Conservation (phyloP, 2,329 filamentous ascomycete genomes). For the Trichothecium sympodiale region DNA sequence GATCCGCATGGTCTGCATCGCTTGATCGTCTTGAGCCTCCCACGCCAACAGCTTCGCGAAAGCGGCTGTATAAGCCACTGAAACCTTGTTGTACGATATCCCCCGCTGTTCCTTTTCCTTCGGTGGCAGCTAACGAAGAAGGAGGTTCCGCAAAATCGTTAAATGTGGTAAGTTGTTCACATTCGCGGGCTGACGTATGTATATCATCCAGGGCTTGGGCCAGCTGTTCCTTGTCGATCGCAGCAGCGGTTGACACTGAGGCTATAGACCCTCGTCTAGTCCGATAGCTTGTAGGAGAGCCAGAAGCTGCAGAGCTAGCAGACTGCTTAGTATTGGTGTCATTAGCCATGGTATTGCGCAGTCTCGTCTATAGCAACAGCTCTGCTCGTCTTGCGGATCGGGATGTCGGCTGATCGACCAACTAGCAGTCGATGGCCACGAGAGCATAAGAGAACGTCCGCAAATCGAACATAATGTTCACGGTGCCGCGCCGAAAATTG, state of each 20-base stretch:
- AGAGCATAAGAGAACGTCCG: too few species aligned
- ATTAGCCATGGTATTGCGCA: constrained; percentile 14
- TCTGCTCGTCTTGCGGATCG: too few species aligned
- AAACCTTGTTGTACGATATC: constrained; percentile 77
- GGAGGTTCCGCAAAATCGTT: constrained; percentile 78
- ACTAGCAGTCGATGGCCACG: too few species aligned
- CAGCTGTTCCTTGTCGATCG: constrained; percentile 58
- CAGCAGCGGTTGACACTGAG: constrained; percentile 27
- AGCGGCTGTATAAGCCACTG: constrained; percentile 77
- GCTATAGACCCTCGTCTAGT: constrained; percentile 26
- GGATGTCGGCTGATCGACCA: too few species aligned
- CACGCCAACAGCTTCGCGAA: constrained; percentile 72
- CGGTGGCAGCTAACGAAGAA: constrained; percentile 41
- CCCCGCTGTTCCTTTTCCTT: constrained; percentile 58
- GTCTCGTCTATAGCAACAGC: constrained; percentile 6
- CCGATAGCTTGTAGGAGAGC: constrained; percentile 19
- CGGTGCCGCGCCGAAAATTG: too few species aligned
- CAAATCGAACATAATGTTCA: too few species aligned
- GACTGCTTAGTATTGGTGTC: constrained; percentile 17
- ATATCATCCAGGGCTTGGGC: constrained; percentile 76
- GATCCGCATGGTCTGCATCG: constrained; percentile 3
- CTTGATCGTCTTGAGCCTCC: constrained; percentile 30
- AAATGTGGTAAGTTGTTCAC: constrained; percentile 79
- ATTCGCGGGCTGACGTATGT: constrained; percentile 78
- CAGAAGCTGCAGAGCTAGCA: constrained; percentile 16